A percentile compares a stretch with the other conserved stretches of the same genome.
Evolutionary conservation across 108 stramenopile genomes (phyloP).

Genomic region (Skeletonema marinoi): DNA sequence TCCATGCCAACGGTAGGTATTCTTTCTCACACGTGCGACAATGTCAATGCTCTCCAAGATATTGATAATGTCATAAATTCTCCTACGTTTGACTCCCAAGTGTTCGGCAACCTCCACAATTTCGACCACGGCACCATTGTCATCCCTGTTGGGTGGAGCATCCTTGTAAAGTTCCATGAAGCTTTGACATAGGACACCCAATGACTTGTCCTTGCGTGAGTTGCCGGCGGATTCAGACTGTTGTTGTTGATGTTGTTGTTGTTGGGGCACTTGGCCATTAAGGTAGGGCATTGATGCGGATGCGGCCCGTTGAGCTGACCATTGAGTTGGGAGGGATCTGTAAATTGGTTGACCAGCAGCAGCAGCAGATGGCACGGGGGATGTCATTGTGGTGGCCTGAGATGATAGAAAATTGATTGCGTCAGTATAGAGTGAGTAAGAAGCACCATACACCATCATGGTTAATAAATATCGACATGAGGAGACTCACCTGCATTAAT

Average conservation of each 20-base stretch:
- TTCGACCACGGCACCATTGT: constrained; percentile 40
- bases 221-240: not conserved
- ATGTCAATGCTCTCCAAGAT: constrained; percentile 88
- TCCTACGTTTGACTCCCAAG: constrained; percentile 87
- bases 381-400: constrained; percentile 39
- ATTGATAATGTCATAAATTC: constrained; percentile 96
- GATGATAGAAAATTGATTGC: not conserved
- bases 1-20: constrained; percentile 91
- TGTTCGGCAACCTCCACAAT: constrained; percentile 75
- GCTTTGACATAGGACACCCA: constrained; percentile 73
- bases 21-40: constrained; percentile 81
- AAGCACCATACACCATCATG: not conserved
- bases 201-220: constrained; percentile 78
- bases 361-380: constrained; percentile 17
- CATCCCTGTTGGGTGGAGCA: constrained; percentile 32
- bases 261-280: not conserved
- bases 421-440: not conserved
- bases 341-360: not conserved
- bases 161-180: constrained; percentile 60
- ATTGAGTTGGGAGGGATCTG: constrained; percentile 6
- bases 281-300: not conserved
- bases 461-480: not conserved
- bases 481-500: constrained; percentile 33
- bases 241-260: not conserved
- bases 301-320: not conserved